These are phyloP conservation scores for Chrysosporium keratinophilum DNA, from an alignment of 2,329 filamentous ascomycete species.

Conservation along the genomic window DNA sequence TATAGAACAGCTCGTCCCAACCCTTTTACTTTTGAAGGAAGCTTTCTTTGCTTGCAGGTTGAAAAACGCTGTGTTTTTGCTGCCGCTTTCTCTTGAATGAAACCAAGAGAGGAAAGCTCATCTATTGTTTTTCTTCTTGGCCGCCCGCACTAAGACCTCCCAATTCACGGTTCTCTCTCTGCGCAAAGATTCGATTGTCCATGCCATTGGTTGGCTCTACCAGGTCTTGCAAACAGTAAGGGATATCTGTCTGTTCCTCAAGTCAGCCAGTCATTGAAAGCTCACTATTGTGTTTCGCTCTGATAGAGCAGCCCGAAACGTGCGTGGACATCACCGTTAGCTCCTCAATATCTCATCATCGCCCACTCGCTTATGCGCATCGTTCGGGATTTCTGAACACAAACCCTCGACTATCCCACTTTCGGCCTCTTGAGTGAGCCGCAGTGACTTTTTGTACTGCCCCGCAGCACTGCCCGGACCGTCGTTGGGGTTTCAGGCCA, in stretches of 20 bases:
- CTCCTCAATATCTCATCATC: background rate
- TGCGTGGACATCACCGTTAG: background rate
- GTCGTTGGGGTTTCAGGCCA: too few species aligned
- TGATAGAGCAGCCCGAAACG: background rate
- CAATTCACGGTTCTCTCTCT: too few species aligned
- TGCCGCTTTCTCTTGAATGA: background rate
- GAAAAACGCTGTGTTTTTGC: background rate
- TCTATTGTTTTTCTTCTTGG: background rate
- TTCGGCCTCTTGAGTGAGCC: background rate
- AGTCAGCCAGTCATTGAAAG: background rate
- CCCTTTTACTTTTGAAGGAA: background rate
- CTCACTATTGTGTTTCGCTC: background rate
- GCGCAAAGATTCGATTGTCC: too few species aligned
- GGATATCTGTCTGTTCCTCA: background rate
- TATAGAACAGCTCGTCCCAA: background rate
- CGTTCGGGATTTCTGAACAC: background rate
- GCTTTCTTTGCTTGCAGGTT: background rate
- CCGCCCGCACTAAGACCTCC: background rate
- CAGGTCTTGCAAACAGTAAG: background rate
- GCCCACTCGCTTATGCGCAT: background rate
- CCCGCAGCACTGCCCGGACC: too few species aligned
- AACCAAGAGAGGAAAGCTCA: background rate
- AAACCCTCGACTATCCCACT: background rate
- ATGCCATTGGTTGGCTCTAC: background rate
- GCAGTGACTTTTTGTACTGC: too few species aligned